Percentiles rank a stretch among this genome's conserved stretches.
Conservation (phyloP, 768 basidiomycete genomes). For the Asterophora lycoperdoides region DNA sequence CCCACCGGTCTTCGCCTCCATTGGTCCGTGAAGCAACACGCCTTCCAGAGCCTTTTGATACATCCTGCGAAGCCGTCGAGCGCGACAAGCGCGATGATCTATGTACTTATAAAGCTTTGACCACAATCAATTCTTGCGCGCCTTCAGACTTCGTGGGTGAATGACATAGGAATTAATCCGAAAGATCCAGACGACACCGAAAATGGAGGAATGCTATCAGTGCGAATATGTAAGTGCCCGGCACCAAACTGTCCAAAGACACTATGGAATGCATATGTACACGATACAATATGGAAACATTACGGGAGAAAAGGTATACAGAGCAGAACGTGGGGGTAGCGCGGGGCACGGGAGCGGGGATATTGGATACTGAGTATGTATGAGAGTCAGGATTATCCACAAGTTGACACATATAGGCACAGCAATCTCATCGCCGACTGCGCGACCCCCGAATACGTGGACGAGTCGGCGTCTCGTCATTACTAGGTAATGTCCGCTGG, state of each 20-base stretch:
- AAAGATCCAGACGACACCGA: not conserved
- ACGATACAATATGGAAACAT: slow-evolving; percentile 6
- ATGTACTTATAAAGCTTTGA: too few species aligned
- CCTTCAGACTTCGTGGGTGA: too few species aligned
- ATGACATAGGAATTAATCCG: too few species aligned
- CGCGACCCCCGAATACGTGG: slow-evolving; percentile 49
- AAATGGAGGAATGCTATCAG: too few species aligned
- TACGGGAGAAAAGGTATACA: slow-evolving; percentile 4
- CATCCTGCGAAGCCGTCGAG: too few species aligned
- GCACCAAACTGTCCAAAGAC: slow-evolving; percentile 1
- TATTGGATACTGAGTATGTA: not conserved
- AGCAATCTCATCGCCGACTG: slow-evolving; percentile 37
- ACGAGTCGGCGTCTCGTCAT: slow-evolving; percentile 56
- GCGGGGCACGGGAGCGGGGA: not conserved
- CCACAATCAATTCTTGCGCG: too few species aligned
- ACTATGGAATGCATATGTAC: slow-evolving; percentile 3
- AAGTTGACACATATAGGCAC: too few species aligned
- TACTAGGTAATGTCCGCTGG: slow-evolving; percentile 29
- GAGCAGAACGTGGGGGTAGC: slow-evolving; percentile 1
- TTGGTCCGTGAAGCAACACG: too few species aligned
- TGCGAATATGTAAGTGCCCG: not conserved
- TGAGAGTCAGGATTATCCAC: too few species aligned
- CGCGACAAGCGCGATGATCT: too few species aligned
- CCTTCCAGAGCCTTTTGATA: too few species aligned
- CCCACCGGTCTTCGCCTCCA: too few species aligned